A percentile compares a stretch with the other conserved stretches of the same genome.
Conservation (phyloP, 352 stramenopile genomes). For the Phytopythium sindhum region DNA sequence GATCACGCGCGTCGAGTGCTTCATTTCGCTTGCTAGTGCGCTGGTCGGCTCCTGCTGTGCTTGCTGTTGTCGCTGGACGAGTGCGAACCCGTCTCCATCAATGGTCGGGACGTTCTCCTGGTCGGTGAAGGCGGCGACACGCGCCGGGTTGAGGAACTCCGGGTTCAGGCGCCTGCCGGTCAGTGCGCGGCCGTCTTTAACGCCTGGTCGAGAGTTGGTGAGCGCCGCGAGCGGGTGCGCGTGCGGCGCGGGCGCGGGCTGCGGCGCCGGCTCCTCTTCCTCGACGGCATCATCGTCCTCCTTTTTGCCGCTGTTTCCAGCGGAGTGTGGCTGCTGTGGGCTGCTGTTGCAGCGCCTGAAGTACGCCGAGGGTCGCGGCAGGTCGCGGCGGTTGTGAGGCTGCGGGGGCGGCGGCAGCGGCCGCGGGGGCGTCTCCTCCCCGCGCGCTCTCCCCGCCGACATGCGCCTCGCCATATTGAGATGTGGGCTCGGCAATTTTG, state of each 20-base stretch:
- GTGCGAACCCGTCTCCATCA: background rate
- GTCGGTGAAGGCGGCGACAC: conserved; percentile 31
- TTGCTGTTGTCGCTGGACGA: conserved; percentile 4
- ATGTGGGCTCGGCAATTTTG: background rate
- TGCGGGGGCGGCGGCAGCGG: conserved; percentile 48
- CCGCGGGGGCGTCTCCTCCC: conserved; percentile 10
- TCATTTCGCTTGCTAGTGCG: conserved; percentile 19
- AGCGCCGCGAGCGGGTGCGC: conserved; percentile 45
- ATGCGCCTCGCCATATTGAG: background rate
- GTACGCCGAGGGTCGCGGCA: conserved; percentile 10
- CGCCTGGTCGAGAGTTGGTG: conserved; percentile 10
- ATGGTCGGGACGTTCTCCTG: conserved; percentile 11
- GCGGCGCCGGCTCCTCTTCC: conserved; percentile 25
- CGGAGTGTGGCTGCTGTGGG: background rate
- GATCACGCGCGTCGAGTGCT: conserved; percentile 42
- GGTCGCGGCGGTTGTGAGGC: conserved; percentile 24
- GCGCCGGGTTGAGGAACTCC: conserved; percentile 49
- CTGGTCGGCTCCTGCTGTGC: background rate
- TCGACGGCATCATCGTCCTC: conserved; percentile 9
- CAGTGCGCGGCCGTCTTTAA: background rate
- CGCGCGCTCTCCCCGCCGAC: background rate
- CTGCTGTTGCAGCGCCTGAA: background rate
- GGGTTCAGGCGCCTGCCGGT: conserved; percentile 39
- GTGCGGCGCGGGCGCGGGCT: conserved; percentile 45
- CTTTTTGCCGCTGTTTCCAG: background rate